phyloP scores from a whole-genome alignment of 768 basidiomycete species.

The Rhodosporidiobolus sp. region DNA sequence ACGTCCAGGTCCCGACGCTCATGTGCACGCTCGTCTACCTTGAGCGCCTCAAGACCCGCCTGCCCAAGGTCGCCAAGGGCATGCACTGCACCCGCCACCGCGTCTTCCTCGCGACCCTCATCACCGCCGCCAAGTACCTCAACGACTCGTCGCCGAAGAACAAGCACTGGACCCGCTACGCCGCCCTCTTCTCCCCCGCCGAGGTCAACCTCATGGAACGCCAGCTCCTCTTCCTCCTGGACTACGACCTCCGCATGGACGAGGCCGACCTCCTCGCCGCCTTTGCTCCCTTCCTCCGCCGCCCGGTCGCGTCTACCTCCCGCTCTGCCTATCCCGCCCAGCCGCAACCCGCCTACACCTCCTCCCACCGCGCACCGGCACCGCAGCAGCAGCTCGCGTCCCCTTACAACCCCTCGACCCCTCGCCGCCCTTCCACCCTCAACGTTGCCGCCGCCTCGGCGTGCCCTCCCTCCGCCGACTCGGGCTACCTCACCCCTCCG shows the following conservation, averaged over 20 bases:
- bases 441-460: neutral
- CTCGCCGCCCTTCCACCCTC: constrained; percentile 19
- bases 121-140: constrained; percentile 94
- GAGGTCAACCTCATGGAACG: constrained; percentile 92
- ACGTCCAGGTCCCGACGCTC: constrained; percentile 86
- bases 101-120: constrained; percentile 91
- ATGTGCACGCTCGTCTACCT: constrained; percentile 89
- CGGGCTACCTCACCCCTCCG: constrained; percentile 30
- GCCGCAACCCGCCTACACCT: neutral
- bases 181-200: constrained; percentile 62
- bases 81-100: constrained; percentile 89
- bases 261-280: constrained; percentile 68
- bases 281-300: constrained; percentile 59
- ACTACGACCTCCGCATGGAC: constrained; percentile 86
- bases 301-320: constrained; percentile 36
- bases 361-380: neutral
- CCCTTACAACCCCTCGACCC: constrained; percentile 25
- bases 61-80: constrained; percentile 82
- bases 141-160: constrained; percentile 82
- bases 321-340: neutral
- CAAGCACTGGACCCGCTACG: constrained; percentile 83
- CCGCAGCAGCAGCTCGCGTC: constrained; percentile 8
- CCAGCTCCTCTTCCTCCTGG: constrained; percentile 85
- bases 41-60: constrained; percentile 73
- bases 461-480: neutral